Percentiles rank a stretch among this genome's conserved stretches.
Conservation (phyloP, 2,329 filamentous ascomycete species). For the Penicillium sp. region DNA sequence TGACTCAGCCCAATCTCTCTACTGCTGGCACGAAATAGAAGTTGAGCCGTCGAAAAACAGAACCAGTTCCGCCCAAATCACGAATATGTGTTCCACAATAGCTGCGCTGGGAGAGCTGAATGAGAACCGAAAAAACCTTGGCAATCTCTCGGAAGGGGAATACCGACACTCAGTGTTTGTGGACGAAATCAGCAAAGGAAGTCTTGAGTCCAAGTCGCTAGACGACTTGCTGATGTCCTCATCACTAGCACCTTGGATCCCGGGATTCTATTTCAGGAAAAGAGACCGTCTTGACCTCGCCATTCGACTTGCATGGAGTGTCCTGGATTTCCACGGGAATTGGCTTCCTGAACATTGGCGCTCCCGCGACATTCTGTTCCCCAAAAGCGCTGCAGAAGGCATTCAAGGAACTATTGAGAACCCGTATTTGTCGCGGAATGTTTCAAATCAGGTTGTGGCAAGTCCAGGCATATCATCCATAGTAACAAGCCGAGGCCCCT, state of each 20-base stretch:
- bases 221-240: slow-evolving; percentile 1
- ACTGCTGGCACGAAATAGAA: slow-evolving; percentile 5
- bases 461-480: background rate
- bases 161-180: background rate
- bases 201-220: background rate
- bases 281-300: slow-evolving; percentile 21
- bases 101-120: background rate
- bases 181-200: background rate
- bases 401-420: background rate
- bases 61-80: background rate
- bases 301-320: slow-evolving; percentile 23
- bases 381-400: background rate
- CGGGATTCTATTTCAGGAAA: slow-evolving; percentile 6
- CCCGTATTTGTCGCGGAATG: slow-evolving; percentile 2
- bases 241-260: background rate
- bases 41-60: background rate
- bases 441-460: background rate
- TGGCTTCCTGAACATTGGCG: slow-evolving; percentile 26
- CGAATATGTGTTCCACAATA: slow-evolving; percentile 1
- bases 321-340: slow-evolving; percentile 28
- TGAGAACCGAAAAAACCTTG: background rate
- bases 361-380: slow-evolving; percentile 23
- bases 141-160: background rate
- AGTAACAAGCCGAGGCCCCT: slow-evolving; percentile 1
- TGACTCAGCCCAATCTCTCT: background rate